Evolutionary conservation across 2,329 filamentous ascomycete species (phyloP).

Genomic region (Penicillium occitanis): DNA sequence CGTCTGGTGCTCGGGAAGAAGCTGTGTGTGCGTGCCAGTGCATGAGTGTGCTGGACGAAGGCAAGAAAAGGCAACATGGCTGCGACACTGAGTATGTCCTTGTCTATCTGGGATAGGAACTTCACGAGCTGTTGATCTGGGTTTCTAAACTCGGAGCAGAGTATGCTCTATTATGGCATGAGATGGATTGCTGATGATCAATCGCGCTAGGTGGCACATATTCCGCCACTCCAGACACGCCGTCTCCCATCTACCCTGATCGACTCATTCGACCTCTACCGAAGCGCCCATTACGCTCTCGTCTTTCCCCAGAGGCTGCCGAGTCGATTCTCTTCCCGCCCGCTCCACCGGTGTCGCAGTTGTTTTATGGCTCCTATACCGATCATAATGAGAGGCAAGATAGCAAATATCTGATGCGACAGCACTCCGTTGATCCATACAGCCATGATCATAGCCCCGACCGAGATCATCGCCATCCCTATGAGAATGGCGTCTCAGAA

Average conservation of each 20-base stretch:
- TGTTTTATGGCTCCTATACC: conserved; percentile 72
- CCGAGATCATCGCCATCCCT: conserved; percentile 44
- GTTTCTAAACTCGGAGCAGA: neutral
- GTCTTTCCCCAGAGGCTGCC: conserved; percentile 80
- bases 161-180: conserved; percentile 4
- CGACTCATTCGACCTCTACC: conserved; percentile 91
- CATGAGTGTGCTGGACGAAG: conserved; percentile 10
- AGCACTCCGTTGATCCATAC: conserved; percentile 40
- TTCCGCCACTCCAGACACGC: conserved; percentile 63
- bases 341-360: conserved; percentile 65
- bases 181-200: conserved; percentile 34
- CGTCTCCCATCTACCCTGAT: conserved; percentile 79
- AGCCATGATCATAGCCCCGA: conserved; percentile 41
- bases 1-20: conserved; percentile 1
- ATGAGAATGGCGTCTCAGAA: conserved; percentile 55
- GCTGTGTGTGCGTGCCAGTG: conserved; percentile 8
- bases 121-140: neutral
- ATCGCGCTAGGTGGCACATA: conserved; percentile 49
- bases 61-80: conserved; percentile 39
- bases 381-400: conserved; percentile 55
- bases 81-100: conserved; percentile 46
- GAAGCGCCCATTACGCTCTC: conserved; percentile 81
- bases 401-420: conserved; percentile 47
- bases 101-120: conserved; percentile 20
- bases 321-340: conserved; percentile 80